These are phyloP conservation scores for Pseudopediastrum boryanum DNA, from an alignment of 139 green algal genomes.

Conservation along the genomic window DNA sequence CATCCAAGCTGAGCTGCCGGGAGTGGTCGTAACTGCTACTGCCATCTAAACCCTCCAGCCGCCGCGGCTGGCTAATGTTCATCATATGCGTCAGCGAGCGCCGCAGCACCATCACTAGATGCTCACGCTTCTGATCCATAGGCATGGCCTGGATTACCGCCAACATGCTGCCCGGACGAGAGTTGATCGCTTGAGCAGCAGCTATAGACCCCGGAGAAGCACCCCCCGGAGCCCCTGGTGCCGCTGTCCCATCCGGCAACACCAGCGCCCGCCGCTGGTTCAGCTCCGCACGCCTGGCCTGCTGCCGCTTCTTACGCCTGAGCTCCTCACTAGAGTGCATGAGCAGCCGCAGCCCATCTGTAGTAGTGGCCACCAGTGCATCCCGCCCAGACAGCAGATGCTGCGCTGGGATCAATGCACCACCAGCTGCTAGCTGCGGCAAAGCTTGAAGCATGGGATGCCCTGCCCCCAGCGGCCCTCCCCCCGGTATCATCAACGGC, in stretches of 20 bases:
- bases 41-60: not conserved
- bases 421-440: not conserved
- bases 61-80: slow-evolving; percentile 1
- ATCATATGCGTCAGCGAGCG: slow-evolving; percentile 25
- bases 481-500: slow-evolving; percentile 14
- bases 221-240: not conserved
- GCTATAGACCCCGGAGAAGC: not conserved
- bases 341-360: slow-evolving; percentile 24
- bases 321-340: slow-evolving; percentile 41
- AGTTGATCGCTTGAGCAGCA: not conserved
- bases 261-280: slow-evolving; percentile 36
- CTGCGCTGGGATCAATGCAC: not conserved
- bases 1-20: not conserved
- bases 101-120: slow-evolving; percentile 17
- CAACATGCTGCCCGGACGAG: slow-evolving; percentile 26
- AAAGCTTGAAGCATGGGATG: not conserved
- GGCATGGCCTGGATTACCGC: slow-evolving; percentile 5
- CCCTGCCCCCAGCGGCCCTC: not conserved
- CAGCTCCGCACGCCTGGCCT: slow-evolving; percentile 31
- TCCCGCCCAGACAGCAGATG: slow-evolving; percentile 4
- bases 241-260: slow-evolving; percentile 33
- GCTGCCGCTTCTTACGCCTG: slow-evolving; percentile 36
- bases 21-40: not conserved
- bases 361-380: slow-evolving; percentile 2
- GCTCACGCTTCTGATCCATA: slow-evolving; percentile 14